Conservation (phyloP, 2,329 filamentous ascomycete genomes). For the Nothomitra cinnamomea region DNA sequence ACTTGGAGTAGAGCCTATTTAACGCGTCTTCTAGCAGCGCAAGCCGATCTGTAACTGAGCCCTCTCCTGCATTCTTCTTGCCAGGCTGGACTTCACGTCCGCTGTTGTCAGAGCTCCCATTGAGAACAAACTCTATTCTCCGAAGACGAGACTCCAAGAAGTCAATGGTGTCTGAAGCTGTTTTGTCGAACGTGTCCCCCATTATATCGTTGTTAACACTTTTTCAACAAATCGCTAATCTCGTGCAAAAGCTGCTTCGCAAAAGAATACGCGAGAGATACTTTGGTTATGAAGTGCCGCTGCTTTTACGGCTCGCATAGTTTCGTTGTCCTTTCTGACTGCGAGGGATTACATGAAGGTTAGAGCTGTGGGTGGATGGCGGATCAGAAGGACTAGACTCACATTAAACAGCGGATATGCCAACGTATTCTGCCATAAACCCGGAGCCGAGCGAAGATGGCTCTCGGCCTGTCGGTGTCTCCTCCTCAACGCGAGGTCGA, state of each 20-base stretch:
- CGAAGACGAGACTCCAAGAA: constrained; percentile 4
- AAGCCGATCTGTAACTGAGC: constrained; percentile 19
- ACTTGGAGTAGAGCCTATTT: constrained; percentile 13
- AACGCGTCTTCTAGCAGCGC: constrained; percentile 13
- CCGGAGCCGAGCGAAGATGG: constrained; percentile 8
- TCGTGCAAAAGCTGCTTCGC: too few species aligned
- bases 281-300: background rate
- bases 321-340: background rate
- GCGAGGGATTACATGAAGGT: background rate
- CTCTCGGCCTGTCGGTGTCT: constrained; percentile 10
- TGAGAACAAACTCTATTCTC: constrained; percentile 37
- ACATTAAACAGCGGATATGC: background rate
- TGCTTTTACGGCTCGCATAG: background rate
- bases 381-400: background rate
- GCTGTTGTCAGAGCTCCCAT: constrained; percentile 23
- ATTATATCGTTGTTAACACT: background rate
- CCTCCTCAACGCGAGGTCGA: constrained; percentile 7
- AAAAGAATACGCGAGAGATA: too few species aligned
- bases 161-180: constrained; percentile 4
- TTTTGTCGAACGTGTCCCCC: background rate
- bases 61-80: constrained; percentile 6
- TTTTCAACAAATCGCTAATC: too few species aligned
- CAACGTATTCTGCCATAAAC: constrained; percentile 8
- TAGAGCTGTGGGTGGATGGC: background rate
- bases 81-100: background rate